Conservation (phyloP, 495 filamentous ascomycete species). For the Podospora pseudocomata region DNA sequence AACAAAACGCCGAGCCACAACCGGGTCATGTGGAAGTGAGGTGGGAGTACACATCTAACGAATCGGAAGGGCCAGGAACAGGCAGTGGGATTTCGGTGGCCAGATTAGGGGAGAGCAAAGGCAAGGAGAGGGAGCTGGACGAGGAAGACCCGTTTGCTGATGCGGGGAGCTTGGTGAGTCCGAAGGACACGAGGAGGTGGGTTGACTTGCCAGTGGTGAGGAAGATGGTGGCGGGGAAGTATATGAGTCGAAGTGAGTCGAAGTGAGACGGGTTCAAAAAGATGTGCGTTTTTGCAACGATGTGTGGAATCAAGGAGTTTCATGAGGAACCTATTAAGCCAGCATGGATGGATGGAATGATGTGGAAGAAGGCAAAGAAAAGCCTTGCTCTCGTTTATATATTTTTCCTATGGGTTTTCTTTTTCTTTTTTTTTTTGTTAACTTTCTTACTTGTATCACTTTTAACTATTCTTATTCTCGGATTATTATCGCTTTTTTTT, state of each 20-base stretch:
- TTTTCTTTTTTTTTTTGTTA: neutral
- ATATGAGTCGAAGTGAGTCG: slow-evolving; percentile 54
- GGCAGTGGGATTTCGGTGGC: slow-evolving; percentile 63
- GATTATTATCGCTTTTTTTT: neutral
- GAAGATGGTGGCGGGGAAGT: slow-evolving; percentile 78
- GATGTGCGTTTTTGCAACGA: slow-evolving; percentile 5
- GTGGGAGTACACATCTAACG: slow-evolving; percentile 63
- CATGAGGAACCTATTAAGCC: neutral
- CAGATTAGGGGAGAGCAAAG: slow-evolving; percentile 35
- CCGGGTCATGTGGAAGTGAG: slow-evolving; percentile 74
- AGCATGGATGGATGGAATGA: neutral
- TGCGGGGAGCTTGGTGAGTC: slow-evolving; percentile 32
- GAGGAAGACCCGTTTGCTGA: slow-evolving; percentile 45
- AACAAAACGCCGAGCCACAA: slow-evolving; percentile 69
- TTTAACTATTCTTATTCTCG: slow-evolving; percentile 10
- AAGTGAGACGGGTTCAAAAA: neutral
- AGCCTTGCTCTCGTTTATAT: neutral
- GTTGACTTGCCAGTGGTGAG: slow-evolving; percentile 65
- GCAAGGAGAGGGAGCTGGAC: slow-evolving; percentile 41
- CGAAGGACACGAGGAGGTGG: slow-evolving; percentile 56
- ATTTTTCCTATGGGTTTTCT: neutral
- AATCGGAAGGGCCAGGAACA: slow-evolving; percentile 45
- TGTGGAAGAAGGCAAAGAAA: neutral
- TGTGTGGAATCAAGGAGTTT: neutral
- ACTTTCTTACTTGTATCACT: neutral